A percentile compares a stretch with the other conserved stretches of the same genome.
phyloP scores from a whole-genome alignment of 2,329 filamentous ascomycete species.

The Apiospora hydei region DNA sequence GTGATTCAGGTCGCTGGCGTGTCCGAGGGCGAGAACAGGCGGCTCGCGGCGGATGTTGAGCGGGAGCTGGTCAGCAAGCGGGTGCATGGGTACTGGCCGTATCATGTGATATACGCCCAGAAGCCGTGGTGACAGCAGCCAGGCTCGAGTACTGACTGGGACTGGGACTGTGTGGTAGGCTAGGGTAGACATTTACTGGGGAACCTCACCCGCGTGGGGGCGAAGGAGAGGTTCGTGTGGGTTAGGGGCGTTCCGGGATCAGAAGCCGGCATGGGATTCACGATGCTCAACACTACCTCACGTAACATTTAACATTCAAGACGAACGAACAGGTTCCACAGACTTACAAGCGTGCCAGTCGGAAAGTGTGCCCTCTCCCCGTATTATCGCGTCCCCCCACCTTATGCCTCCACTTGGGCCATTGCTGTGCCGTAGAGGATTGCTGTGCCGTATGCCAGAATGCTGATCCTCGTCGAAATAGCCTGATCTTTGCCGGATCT shows the following conservation, averaged over 20 bases:
- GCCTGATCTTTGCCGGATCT: background rate
- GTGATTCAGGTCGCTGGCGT: background rate
- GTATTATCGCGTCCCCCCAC: background rate
- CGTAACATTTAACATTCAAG: background rate
- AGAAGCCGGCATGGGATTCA: background rate
- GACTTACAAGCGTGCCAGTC: background rate
- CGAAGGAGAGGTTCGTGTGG: background rate
- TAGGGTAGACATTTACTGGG: too few relatives aligned
- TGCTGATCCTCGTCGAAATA: background rate
- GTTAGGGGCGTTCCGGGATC: background rate
- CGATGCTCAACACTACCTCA: background rate
- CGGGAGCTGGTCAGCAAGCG: background rate
- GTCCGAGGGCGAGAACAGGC: background rate
- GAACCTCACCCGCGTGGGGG: background rate
- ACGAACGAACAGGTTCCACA: background rate
- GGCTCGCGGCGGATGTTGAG: background rate
- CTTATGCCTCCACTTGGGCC: background rate
- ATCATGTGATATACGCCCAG: background rate
- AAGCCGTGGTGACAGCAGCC: background rate
- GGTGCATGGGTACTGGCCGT: background rate
- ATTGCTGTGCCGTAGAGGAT: background rate
- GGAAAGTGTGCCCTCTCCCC: background rate
- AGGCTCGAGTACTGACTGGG: too few relatives aligned
- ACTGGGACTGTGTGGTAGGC: too few relatives aligned
- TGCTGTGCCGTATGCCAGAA: background rate